These are phyloP conservation scores for Penicillium ochrochloron DNA, from an alignment of 495 filamentous ascomycete genomes.

Conservation along the genomic window DNA sequence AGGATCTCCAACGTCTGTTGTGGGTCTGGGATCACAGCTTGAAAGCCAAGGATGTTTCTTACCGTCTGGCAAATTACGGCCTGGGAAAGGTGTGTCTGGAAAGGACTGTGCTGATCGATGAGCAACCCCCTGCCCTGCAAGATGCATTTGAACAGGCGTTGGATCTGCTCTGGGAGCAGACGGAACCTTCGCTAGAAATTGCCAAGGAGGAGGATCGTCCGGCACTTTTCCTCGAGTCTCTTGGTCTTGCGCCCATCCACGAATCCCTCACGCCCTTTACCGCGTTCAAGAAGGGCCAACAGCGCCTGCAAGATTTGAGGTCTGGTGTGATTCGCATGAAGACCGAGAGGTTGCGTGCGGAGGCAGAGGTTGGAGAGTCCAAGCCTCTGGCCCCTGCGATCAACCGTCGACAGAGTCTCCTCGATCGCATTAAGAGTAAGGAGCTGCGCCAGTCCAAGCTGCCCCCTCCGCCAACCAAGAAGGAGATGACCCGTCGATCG, in stretches of 20 bases:
- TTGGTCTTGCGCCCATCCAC: slow-evolving; percentile 43
- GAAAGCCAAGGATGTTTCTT: slow-evolving; percentile 28
- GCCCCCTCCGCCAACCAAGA: slow-evolving; percentile 50
- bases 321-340: slow-evolving; percentile 49
- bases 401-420: slow-evolving; percentile 44
- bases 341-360: slow-evolving; percentile 38
- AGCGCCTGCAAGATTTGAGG: slow-evolving; percentile 52
- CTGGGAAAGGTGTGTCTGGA: slow-evolving; percentile 47
- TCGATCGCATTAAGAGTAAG: slow-evolving; percentile 54
- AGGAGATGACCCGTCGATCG: slow-evolving; percentile 42
- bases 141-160: slow-evolving; percentile 44
- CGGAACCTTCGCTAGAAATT: slow-evolving; percentile 35
- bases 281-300: slow-evolving; percentile 49
- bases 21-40: slow-evolving; percentile 45
- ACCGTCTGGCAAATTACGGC: slow-evolving; percentile 50
- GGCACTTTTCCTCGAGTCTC: slow-evolving; percentile 33
- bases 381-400: slow-evolving; percentile 38
- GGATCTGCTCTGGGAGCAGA: slow-evolving; percentile 46
- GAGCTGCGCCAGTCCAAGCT: slow-evolving; percentile 49
- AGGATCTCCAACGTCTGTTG: slow-evolving; percentile 50
- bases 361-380: slow-evolving; percentile 18
- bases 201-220: slow-evolving; percentile 33
- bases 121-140: slow-evolving; percentile 37
- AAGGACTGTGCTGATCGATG: slow-evolving; percentile 29
- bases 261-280: slow-evolving; percentile 50